Conservation (phyloP, 2,329 filamentous ascomycete genomes). For the Gaeumannomyces sp. region DNA sequence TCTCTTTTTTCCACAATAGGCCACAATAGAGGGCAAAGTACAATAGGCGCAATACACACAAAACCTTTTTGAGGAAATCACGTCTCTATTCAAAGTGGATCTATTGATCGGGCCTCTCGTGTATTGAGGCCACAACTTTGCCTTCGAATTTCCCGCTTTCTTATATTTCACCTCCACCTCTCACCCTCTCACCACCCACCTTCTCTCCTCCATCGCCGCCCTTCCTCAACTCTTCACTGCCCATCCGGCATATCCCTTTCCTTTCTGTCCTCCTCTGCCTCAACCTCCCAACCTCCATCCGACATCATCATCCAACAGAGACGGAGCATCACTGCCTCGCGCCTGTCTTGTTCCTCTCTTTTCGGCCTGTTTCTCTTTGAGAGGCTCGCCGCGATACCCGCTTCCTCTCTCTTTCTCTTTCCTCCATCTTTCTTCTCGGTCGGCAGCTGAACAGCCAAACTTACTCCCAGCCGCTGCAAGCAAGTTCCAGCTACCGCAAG, state of each 20-base stretch:
- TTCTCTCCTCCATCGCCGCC: not conserved
- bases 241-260: not conserved
- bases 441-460: too few relatives aligned
- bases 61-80: not conserved
- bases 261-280: not conserved
- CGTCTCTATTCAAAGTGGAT: not conserved
- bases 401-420: too few relatives aligned
- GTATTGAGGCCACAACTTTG: not conserved
- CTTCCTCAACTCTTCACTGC: not conserved
- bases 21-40: not conserved
- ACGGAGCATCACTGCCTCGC: not conserved
- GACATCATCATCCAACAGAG: too few relatives aligned
- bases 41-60: not conserved
- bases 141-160: not conserved
- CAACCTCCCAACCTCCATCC: not conserved
- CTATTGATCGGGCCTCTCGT: not conserved
- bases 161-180: not conserved
- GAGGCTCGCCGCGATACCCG: too few relatives aligned
- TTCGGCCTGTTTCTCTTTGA: too few relatives aligned
- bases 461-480: not conserved
- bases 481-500: not conserved
- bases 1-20: not conserved
- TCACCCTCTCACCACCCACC: not conserved
- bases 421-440: too few relatives aligned
- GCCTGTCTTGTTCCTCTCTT: not conserved